Conservation (phyloP, 2,329 filamentous ascomycete species). For the Aspergillus udagawae region DNA sequence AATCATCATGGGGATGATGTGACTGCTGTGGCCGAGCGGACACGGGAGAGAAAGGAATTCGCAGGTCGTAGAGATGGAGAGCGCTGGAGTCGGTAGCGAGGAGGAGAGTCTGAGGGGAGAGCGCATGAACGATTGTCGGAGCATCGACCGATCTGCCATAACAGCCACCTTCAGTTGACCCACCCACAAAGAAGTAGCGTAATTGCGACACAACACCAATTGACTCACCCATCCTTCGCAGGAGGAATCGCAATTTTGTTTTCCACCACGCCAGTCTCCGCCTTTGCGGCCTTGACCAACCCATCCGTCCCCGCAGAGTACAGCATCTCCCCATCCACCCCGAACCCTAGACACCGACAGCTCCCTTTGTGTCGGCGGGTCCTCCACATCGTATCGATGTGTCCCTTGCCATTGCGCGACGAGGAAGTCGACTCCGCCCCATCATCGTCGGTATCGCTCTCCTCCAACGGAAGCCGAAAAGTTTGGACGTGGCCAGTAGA, state of each 20-base stretch:
- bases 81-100: slow-evolving; percentile 87
- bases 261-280: slow-evolving; percentile 62
- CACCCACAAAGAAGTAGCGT: slow-evolving; percentile 4
- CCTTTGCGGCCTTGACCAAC: slow-evolving; percentile 58
- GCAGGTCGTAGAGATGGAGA: slow-evolving; percentile 82
- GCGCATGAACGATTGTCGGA: slow-evolving; percentile 75
- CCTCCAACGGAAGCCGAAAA: slow-evolving; percentile 65
- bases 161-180: not conserved
- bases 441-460: slow-evolving; percentile 50
- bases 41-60: slow-evolving; percentile 54
- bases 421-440: slow-evolving; percentile 31
- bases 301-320: slow-evolving; percentile 61
- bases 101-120: slow-evolving; percentile 83
- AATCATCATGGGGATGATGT: slow-evolving; percentile 85
- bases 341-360: slow-evolving; percentile 77
- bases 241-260: slow-evolving; percentile 76
- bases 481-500: slow-evolving; percentile 81
- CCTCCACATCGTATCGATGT: slow-evolving; percentile 79
- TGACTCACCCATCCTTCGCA: slow-evolving; percentile 38
- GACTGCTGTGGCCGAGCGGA: slow-evolving; percentile 68
- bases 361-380: slow-evolving; percentile 91
- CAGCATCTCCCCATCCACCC: slow-evolving; percentile 67
- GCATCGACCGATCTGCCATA: slow-evolving; percentile 56
- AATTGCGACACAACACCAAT: slow-evolving; percentile 3
- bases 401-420: slow-evolving; percentile 61